These are phyloP conservation scores for Aspergillus hortae DNA, from an alignment of 2,329 filamentous ascomycete species.

Conservation along the genomic window DNA sequence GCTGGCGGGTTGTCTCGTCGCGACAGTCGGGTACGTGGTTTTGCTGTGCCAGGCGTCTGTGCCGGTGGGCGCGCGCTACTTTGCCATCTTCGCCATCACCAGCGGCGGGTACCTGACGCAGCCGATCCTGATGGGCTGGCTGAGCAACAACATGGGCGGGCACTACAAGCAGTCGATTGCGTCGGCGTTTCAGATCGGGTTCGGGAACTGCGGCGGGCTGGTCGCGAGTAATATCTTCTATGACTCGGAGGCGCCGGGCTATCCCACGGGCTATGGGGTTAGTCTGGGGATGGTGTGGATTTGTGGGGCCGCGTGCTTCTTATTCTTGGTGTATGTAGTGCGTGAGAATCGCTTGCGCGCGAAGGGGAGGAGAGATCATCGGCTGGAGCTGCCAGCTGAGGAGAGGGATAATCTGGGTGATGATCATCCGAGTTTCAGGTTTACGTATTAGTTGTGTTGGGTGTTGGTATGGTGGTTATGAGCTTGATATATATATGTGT, in stretches of 20 bases:
- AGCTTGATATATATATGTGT: not conserved
- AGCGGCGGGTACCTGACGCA: slow-evolving; percentile 54
- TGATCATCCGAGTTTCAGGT: slow-evolving; percentile 38
- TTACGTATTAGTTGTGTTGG: slow-evolving; percentile 17
- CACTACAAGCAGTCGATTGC: slow-evolving; percentile 57
- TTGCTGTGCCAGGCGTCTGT: slow-evolving; percentile 49
- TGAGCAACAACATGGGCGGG: slow-evolving; percentile 55
- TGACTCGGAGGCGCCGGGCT: slow-evolving; percentile 24
- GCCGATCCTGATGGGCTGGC: slow-evolving; percentile 55
- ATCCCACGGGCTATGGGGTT: slow-evolving; percentile 24
- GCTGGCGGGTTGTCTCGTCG: slow-evolving; percentile 48
- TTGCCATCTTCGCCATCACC: slow-evolving; percentile 54
- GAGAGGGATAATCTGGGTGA: slow-evolving; percentile 39
- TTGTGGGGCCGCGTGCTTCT: slow-evolving; percentile 26
- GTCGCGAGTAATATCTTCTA: slow-evolving; percentile 35
- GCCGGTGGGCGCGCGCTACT: slow-evolving; percentile 50
- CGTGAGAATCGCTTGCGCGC: slow-evolving; percentile 37
- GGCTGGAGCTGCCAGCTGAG: slow-evolving; percentile 30
- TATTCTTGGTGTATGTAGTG: slow-evolving; percentile 30
- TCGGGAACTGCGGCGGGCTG: slow-evolving; percentile 33
- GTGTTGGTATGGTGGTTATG: not conserved
- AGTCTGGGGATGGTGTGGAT: slow-evolving; percentile 34
- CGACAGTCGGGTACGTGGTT: slow-evolving; percentile 54
- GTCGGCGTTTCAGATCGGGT: slow-evolving; percentile 49
- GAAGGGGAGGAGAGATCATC: slow-evolving; percentile 33